Evolutionary conservation across 2,329 filamentous ascomycete genomes (phyloP).

Genomic region (Fusarium xyrophilum): DNA sequence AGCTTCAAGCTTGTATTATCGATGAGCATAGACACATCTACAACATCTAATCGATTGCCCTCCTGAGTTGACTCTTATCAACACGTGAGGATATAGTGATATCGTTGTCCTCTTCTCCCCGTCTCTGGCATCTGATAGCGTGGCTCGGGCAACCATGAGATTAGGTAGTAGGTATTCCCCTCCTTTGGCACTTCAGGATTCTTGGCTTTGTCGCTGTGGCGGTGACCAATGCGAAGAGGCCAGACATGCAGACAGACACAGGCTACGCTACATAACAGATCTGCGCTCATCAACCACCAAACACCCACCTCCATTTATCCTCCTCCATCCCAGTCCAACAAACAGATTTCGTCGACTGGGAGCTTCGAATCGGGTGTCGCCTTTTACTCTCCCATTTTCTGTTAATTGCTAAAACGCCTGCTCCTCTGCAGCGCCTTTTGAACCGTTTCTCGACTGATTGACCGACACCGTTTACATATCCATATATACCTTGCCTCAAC

Average conservation of each 20-base stretch:
- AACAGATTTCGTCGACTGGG: slow-evolving; percentile 33
- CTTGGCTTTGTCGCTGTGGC: slow-evolving; percentile 39
- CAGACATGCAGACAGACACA: slow-evolving; percentile 30
- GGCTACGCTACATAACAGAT: slow-evolving; percentile 29
- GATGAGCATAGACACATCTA: background rate
- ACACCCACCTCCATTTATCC: slow-evolving; percentile 25
- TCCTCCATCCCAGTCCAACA: slow-evolving; percentile 34
- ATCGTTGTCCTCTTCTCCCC: slow-evolving; percentile 22
- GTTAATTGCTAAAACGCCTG: slow-evolving; percentile 5
- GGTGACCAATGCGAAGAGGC: slow-evolving; percentile 42
- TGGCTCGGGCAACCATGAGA: slow-evolving; percentile 30
- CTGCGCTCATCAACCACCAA: slow-evolving; percentile 39
- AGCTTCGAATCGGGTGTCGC: slow-evolving; percentile 29
- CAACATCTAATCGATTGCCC: background rate
- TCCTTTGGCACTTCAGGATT: slow-evolving; percentile 30
- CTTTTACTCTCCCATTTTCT: slow-evolving; percentile 9
- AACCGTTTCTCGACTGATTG: slow-evolving; percentile 16
- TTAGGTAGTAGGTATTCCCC: slow-evolving; percentile 22
- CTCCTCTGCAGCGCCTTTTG: slow-evolving; percentile 15
- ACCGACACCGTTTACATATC: slow-evolving; percentile 23
- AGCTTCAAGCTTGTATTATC: background rate
- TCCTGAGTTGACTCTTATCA: slow-evolving; percentile 1
- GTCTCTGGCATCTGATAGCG: slow-evolving; percentile 30
- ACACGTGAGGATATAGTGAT: background rate
- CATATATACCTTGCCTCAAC: slow-evolving; percentile 15